A percentile compares a stretch with the other conserved stretches of the same genome.
Conservation (phyloP, 306 rosid species). For the Dalbergia oliveri region DNA sequence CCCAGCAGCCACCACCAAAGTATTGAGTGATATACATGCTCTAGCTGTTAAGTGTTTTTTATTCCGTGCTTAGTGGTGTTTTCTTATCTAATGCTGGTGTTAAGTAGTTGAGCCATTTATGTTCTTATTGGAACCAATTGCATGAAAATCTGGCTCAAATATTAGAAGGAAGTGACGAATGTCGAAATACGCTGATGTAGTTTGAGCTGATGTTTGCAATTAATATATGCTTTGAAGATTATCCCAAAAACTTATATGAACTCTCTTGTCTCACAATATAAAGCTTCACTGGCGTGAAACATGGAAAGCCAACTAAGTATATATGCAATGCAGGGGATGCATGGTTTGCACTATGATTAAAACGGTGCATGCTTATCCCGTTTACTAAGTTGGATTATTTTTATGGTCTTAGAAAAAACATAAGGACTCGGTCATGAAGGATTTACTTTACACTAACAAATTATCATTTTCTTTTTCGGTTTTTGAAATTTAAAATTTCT, state of each 20-base stretch:
- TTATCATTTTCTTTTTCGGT: no score
- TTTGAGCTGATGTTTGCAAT: constrained; percentile 20
- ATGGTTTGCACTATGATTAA: no score
- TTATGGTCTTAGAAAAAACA: no score
- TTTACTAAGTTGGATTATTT: no score
- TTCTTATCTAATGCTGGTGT: constrained; percentile 26
- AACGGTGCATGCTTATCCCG: no score
- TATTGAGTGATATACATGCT: constrained; percentile 52
- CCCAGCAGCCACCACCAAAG: constrained; percentile 81
- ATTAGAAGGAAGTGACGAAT: constrained; percentile 15
- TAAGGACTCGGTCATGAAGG: no score
- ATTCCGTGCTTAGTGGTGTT: background rate
- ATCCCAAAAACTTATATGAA: background rate
- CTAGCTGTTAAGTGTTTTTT: background rate
- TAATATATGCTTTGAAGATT: background rate
- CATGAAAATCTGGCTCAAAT: background rate
- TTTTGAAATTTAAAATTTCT: no score
- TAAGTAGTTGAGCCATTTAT: background rate
- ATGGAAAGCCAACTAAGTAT: no score
- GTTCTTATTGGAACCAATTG: background rate
- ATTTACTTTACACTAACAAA: no score
- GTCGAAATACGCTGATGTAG: constrained; percentile 16
- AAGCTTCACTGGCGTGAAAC: no score
- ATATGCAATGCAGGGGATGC: no score
- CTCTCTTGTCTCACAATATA: background rate